Evolutionary conservation across 306 rosid species (phyloP), one percentile per base, ranked within the genome.

Genomic region (Mimosa bimucronata): DNA sequence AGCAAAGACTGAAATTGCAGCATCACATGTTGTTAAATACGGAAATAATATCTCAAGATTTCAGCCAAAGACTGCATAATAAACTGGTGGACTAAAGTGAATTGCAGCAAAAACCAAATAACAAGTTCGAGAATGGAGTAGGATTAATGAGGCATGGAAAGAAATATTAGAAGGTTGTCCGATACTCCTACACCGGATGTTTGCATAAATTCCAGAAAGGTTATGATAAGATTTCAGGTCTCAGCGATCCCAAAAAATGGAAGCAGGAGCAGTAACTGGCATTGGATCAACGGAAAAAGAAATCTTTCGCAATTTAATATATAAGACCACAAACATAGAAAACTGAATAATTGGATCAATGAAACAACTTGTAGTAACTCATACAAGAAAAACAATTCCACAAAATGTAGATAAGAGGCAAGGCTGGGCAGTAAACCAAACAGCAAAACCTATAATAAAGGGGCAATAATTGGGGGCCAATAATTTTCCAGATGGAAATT

Each of bases 361-460:
- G 21, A 28, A 64, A 15, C 41, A 64, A 38, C 76, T 81, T n/a
- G 42, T 16, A 53, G 18, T 75, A 30, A 74, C 38, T 64, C 62
- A 68, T 52, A 40, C 30, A 38, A 80, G 18, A 80, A 31, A 65
- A 31, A 65, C 66, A 64, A 55, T 42, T 70, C 34, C 30, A 71
- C 58, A 50, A 84, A 71, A 80, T 60, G 28, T 28, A n/a, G 26
- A 67, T 23, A 57, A 46, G n/a, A 34, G 71, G 50, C 74, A 61
- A 9, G 50, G 62, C 16, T 2, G 40, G 21, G 42, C 61, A 81
- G 68, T 61, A 62, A 74, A 70, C 14, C 73, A 76, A 71, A 40
- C 64, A 70, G 23, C 69, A 60, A 34, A 37, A 31, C 44, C 40
- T 46, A 64, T 34, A 62, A 31, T 48, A 61, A 26, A 71, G n/a